A percentile compares a stretch with the other conserved stretches of the same genome.
These are phyloP conservation scores for Fusarium goolgardi DNA, from an alignment of 2,329 filamentous ascomycete genomes.

Conservation along the genomic window DNA sequence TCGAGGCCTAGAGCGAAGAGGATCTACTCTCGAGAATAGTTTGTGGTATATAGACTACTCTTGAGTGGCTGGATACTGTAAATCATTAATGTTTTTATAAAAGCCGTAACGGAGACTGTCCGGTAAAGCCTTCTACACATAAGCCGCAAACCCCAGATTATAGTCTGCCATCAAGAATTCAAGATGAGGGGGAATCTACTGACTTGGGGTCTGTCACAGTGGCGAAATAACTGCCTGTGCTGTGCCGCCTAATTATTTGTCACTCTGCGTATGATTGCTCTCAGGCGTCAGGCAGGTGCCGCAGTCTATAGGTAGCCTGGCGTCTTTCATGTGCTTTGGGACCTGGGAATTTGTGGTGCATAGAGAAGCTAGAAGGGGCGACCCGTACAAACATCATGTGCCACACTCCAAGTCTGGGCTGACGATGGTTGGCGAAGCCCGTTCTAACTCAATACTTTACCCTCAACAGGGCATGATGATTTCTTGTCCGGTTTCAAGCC, in stretches of 20 bases:
- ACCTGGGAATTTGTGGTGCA: conserved; percentile 14
- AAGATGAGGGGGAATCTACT: conserved; percentile 27
- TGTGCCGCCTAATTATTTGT: conserved; percentile 15
- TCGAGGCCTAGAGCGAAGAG: conserved; percentile 39
- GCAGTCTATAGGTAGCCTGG: conserved; percentile 18
- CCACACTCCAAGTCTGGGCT: conserved; percentile 23
- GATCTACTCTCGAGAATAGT: conserved; percentile 38
- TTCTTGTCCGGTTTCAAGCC: neutral
- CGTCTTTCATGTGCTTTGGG: conserved; percentile 32
- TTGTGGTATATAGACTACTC: conserved; percentile 36
- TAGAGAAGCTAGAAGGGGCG: conserved; percentile 16
- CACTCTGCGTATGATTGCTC: conserved; percentile 4
- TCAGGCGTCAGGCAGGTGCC: conserved; percentile 14
- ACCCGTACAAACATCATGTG: conserved; percentile 31
- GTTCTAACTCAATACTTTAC: conserved; percentile 7
- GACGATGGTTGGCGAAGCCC: conserved; percentile 8
- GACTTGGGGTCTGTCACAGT: conserved; percentile 21
- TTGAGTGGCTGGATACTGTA: conserved; percentile 36
- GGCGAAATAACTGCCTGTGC: conserved; percentile 14
- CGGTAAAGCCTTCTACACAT: conserved; percentile 16
- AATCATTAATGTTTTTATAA: conserved; percentile 18
- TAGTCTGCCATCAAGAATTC: conserved; percentile 1
- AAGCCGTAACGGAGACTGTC: conserved; percentile 29
- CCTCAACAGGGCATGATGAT: neutral
- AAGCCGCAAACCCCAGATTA: conserved; percentile 29